phyloP scores from a whole-genome alignment of 495 filamentous ascomycete genomes.

The Chaetomium cochliodes region DNA sequence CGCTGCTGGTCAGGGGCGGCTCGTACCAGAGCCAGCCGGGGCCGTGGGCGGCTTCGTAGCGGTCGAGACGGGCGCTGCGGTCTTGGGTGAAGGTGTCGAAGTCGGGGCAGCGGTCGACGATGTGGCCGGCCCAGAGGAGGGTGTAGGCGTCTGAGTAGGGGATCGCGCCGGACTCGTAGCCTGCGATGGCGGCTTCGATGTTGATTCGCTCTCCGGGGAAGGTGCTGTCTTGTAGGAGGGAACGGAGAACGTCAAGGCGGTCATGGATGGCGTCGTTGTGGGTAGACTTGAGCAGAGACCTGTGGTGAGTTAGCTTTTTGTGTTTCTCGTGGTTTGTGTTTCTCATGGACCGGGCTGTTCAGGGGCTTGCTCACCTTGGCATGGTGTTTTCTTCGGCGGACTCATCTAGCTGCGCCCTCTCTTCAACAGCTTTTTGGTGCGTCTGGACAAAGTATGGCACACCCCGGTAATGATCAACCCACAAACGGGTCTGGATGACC shows the following conservation, averaged over 20 bases:
- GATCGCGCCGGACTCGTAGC: slow-evolving; percentile 45
- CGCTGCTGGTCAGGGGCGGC: slow-evolving; percentile 38
- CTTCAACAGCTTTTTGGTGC: slow-evolving; percentile 35
- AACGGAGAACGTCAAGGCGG: slow-evolving; percentile 36
- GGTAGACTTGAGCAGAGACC: slow-evolving; percentile 25
- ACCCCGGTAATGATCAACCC: slow-evolving; percentile 31
- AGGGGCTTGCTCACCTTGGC: slow-evolving; percentile 33
- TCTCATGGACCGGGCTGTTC: not conserved
- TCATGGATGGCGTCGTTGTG: slow-evolving; percentile 32
- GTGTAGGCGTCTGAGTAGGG: slow-evolving; percentile 42
- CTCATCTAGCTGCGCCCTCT: slow-evolving; percentile 40
- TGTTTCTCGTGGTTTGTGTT: no score
- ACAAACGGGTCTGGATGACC: slow-evolving; percentile 39
- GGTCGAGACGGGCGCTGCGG: slow-evolving; percentile 43
- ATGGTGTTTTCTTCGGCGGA: slow-evolving; percentile 41
- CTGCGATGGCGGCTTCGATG: slow-evolving; percentile 45
- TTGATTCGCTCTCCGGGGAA: slow-evolving; percentile 45
- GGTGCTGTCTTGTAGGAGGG: slow-evolving; percentile 34
- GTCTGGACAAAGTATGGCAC: slow-evolving; percentile 32
- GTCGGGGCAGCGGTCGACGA: slow-evolving; percentile 43
- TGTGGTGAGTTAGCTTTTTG: slow-evolving; percentile 20
- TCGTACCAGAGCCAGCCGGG: slow-evolving; percentile 54
- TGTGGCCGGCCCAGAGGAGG: slow-evolving; percentile 46
- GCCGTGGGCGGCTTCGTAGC: slow-evolving; percentile 40
- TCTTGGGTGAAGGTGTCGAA: slow-evolving; percentile 42